Base-by-base conservation (phyloP, 352 stramenopile genomes). In the Phytophthora boehmeriae region DNA sequence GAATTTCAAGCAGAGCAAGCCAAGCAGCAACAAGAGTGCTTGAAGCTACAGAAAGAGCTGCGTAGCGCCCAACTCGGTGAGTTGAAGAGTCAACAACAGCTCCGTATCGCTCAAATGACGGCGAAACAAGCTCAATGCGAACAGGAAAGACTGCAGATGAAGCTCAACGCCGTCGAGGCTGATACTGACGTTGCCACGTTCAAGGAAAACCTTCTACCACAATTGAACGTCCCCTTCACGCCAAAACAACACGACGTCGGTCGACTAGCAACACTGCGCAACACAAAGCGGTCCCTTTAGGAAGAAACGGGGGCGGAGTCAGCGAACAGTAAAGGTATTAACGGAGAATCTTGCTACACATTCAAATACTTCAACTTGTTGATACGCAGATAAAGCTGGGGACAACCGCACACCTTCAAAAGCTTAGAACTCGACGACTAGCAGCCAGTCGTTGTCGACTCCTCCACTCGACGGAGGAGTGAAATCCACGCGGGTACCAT, bases 361-460 rank as follows among this genome's bases (percentile, higher is more conserved):
- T n/a, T n/a, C n/a, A n/a, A n/a, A n/a, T n/a, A n/a, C n/a, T n/a
- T n/a, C n/a, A n/a, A n/a, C n/a, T n/a, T n/a, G n/a, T n/a, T n/a
- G n/a, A n/a, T n/a, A n/a, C n/a, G n/a, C n/a, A n/a, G n/a, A n/a
- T n/a, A n/a, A n/a, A n/a, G n/a, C n/a, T n/a, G n/a, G n/a, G n/a
- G n/a, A n/a, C n/a, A n/a, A n/a, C n/a, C n/a, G n/a, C n/a, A n/a
- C n/a, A n/a, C n/a, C n/a, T n/a, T n/a, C n/a, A n/a, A n/a, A n/a
- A n/a, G n/a, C 23, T 32, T 57, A 63, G 38, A 63, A 57, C 45
- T 63, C 46, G 4, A 58, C 14, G 8, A 57, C 56, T 14, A 63
- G 46, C 34, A 63, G 47, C 56, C 56, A 63, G 46, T 63, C 56
- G 20, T 58, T 34, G 46, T 63, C 56, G 6, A 57, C 56, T 11